Evolutionary conservation across 1,284 basidiomycete genomes (phyloP).

Genomic region (Leccinum fallax): DNA sequence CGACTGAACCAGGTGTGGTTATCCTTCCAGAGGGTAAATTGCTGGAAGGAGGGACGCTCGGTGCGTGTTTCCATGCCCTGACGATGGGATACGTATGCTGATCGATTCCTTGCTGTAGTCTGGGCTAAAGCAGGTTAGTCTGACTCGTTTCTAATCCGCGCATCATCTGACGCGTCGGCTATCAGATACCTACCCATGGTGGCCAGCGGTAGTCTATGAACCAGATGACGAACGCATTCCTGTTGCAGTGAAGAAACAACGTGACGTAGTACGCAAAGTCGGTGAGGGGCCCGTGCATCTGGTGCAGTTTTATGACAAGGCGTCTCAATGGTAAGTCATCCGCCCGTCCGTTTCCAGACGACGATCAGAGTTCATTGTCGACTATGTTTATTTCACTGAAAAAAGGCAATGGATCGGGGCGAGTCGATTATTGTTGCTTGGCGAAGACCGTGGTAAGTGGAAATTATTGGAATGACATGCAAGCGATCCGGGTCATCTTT

Average conservation of each 20-base stretch:
- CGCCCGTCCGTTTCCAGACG: background rate
- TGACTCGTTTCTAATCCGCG: background rate
- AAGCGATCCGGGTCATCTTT: background rate
- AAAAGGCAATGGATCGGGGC: slow-evolving; percentile 55
- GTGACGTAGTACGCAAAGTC: slow-evolving; percentile 34
- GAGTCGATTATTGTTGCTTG: slow-evolving; percentile 53
- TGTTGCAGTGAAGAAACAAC: slow-evolving; percentile 43
- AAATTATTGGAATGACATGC: background rate
- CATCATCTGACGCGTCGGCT: slow-evolving; percentile 8
- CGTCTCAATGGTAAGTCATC: slow-evolving; percentile 53
- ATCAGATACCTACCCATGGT: slow-evolving; percentile 46
- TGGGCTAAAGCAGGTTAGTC: slow-evolving; percentile 62
- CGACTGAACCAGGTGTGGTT: slow-evolving; percentile 23
- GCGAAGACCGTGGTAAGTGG: slow-evolving; percentile 56
- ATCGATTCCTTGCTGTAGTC: slow-evolving; percentile 39
- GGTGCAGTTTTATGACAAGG: slow-evolving; percentile 70
- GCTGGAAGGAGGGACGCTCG: slow-evolving; percentile 54
- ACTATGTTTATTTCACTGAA: too few species aligned
- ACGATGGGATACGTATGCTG: slow-evolving; percentile 7
- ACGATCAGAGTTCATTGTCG: background rate
- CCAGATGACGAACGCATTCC: slow-evolving; percentile 56
- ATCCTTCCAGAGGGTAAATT: slow-evolving; percentile 34
- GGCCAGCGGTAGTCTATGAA: slow-evolving; percentile 47
- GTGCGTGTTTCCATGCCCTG: slow-evolving; percentile 36
- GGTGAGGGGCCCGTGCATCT: slow-evolving; percentile 48